These are phyloP conservation scores for Botrytis paeoniae DNA, from an alignment of 2,329 filamentous ascomycete species.

Conservation along the genomic window DNA sequence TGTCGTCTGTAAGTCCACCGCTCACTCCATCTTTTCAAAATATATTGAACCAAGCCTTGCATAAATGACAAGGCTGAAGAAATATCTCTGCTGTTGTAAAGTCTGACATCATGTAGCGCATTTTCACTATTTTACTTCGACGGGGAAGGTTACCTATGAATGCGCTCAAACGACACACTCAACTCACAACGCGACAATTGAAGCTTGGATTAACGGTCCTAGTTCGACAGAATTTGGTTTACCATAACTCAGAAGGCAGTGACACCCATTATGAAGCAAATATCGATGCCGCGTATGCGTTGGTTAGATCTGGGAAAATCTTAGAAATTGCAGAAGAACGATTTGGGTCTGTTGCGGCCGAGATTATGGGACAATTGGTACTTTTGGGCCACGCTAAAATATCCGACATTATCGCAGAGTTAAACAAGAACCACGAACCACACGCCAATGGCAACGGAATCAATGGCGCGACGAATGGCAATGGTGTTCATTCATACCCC, in stretches of 20 bases:
- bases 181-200: slow-evolving; percentile 70
- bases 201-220: slow-evolving; percentile 80
- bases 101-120: slow-evolving; percentile 58
- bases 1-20: slow-evolving; percentile 71
- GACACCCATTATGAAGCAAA: slow-evolving; percentile 80
- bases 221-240: slow-evolving; percentile 83
- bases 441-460: slow-evolving; percentile 35
- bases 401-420: slow-evolving; percentile 65
- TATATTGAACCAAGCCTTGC: background rate
- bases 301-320: slow-evolving; percentile 79
- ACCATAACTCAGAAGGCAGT: slow-evolving; percentile 57
- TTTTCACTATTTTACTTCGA: slow-evolving; percentile 74
- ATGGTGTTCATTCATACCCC: slow-evolving; percentile 17
- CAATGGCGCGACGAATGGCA: slow-evolving; percentile 27
- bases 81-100: slow-evolving; percentile 8
- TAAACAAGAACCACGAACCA: slow-evolving; percentile 39
- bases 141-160: slow-evolving; percentile 73
- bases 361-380: slow-evolving; percentile 72
- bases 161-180: slow-evolving; percentile 68
- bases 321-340: slow-evolving; percentile 70
- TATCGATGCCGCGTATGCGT: slow-evolving; percentile 72
- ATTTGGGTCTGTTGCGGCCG: slow-evolving; percentile 71
- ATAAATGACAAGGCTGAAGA: slow-evolving; percentile 23
- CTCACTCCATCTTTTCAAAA: background rate
- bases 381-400: slow-evolving; percentile 74